Conservation (phyloP, 2,329 filamentous ascomycete genomes). For the Paecilomyces niveus region DNA sequence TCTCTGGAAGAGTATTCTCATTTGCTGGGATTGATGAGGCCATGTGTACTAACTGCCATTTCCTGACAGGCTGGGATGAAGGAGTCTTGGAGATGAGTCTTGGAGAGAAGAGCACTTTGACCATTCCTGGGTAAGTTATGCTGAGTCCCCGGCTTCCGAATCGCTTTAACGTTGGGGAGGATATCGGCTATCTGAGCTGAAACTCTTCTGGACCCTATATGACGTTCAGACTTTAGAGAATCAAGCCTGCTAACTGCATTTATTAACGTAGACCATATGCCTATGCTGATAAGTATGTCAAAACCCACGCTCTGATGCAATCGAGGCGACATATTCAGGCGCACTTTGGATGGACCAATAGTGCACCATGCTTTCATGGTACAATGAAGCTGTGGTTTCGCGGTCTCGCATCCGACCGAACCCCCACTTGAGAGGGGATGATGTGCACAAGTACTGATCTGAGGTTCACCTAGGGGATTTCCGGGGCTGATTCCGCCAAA, state of each 20-base stretch:
- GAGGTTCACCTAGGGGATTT: constrained; percentile 57
- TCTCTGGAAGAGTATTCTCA: background rate
- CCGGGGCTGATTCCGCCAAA: constrained; percentile 68
- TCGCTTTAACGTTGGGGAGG: too few species aligned
- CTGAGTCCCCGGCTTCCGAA: constrained; percentile 4
- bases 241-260: constrained; percentile 5
- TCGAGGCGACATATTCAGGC: too few species aligned
- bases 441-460: background rate
- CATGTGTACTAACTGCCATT: constrained; percentile 19
- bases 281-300: constrained; percentile 34
- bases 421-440: background rate
- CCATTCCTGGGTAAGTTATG: constrained; percentile 63
- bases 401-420: background rate
- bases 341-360: background rate
- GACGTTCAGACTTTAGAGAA: background rate
- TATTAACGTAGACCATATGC: constrained; percentile 18
- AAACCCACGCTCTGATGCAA: background rate
- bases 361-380: background rate
- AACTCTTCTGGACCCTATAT: background rate
- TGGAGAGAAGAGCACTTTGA: constrained; percentile 81
- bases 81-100: constrained; percentile 79
- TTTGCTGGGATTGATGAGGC: background rate
- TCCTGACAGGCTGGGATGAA: constrained; percentile 67
- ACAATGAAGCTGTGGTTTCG: background rate
- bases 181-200: background rate